Conservation (phyloP, 345 rosid species). For the Citrus glauca region DNA sequence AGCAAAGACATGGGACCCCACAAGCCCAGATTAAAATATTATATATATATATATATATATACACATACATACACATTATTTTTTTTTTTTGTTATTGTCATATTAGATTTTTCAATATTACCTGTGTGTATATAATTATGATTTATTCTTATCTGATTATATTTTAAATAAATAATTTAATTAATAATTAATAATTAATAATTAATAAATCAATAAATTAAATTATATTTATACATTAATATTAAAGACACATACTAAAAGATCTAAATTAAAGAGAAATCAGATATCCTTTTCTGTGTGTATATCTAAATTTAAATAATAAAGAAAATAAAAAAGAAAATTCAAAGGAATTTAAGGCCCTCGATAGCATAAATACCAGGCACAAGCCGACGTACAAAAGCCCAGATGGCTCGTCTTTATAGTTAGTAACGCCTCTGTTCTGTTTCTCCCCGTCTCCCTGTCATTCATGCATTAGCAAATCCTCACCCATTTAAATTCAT, state of each 20-base stretch:
- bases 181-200: no score
- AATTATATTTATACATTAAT: rapidly evolving
- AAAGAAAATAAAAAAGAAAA: neutral
- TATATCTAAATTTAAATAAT: neutral
- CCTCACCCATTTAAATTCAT: conserved; percentile 14
- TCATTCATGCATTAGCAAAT: conserved; percentile 9
- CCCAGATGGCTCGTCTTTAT: conserved; percentile 36
- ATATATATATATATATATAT: neutral
- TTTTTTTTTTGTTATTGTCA: neutral
- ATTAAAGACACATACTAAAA: rapidly evolving
- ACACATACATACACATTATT: no score
- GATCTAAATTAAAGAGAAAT: no score
- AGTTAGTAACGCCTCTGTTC: conserved; percentile 31
- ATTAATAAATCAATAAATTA: no score
- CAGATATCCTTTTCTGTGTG: no score
- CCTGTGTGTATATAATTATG: no score
- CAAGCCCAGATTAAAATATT: neutral
- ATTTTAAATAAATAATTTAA: no score
- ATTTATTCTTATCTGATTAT: no score
- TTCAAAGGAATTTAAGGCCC: conserved; percentile 1
- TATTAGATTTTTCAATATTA: neutral
- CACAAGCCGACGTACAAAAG: conserved; percentile 21
- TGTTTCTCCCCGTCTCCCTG: conserved; percentile 4
- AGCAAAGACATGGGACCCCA: conserved; percentile 2
- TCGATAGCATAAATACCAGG: conserved; percentile 27